Evolutionary conservation across 306 rosid species (phyloP), one percentile per base, ranked within the genome.

Genomic region (Rosa multiflora): DNA sequence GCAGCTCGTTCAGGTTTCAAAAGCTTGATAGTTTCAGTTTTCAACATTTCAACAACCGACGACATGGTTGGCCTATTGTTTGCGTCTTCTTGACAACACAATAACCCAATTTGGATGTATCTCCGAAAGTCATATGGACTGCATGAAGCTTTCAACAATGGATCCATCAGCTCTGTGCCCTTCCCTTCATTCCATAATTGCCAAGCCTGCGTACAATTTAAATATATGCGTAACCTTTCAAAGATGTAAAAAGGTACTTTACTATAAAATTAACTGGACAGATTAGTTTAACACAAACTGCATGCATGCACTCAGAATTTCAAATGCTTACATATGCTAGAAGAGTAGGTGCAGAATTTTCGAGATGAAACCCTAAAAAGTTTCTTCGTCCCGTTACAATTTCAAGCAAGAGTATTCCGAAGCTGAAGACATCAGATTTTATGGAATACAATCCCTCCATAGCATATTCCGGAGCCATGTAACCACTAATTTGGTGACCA

Each of bases 371-470:
- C 35, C 90, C 84, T 40, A 40, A 40, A 13, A 20, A 85, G 5
- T 83, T 90, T 70, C 75, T 86, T 67, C 84, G 88, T 5, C 94
- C 88, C 0, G 80, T 78, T 12, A 90, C 76, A 42, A 87, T 83
- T 82, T 90, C 92, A 37, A 86, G 87, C 68, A 88, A 47, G 46
- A 90, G 73, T 20, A 90, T 83, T 3, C 94, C 90, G 17, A 90
- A 90, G 72, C 90, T 88, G 83, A 85, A 90, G 3, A 85, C 88
- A 78, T 90, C 90, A 0, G 92, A 88, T 73, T 88, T 90, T 5
- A 83, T 68, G 0, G 88, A 86, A 76, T 85, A 90, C 14, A 85
- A 9, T 14, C 92, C 92, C 18, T 83, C 85, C 89, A 90, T 90
- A 64, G 90, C 94, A 66, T 88, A 86, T 1, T 26, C 29, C 29